Base-by-base conservation (phyloP, 208 protist species). In the Strigomonas galati region DNA sequence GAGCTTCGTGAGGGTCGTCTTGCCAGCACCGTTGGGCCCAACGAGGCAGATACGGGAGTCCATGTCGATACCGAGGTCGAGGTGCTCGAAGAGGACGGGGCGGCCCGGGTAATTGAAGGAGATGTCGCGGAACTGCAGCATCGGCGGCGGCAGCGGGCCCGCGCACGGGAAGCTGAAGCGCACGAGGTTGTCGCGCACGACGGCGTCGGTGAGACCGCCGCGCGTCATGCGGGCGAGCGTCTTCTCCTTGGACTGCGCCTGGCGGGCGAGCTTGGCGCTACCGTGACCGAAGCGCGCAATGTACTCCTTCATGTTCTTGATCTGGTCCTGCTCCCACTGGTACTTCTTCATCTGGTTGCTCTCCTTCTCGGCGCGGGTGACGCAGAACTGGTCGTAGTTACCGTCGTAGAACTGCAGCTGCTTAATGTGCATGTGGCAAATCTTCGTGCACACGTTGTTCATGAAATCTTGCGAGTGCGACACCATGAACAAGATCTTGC, bases 381-480 rank as follows among this genome's bases (percentile, higher is more conserved):
- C 96, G 55, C 93, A 90, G 79, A 92, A 99, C 69, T 92, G 79
- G 61, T 98, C 94, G 78, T 98, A 99, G 82, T 99, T 99, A 62
- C 98, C 96, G 68, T 82, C 82, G 75, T 93, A 99, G 74, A 92
- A 91, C 19, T 62, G 69, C 17, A 99, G 87, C 67, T 87, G 74
- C 69, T 94, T 89, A 27, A 83, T 68, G 55, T 80, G 69, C 76
- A 99, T 91, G 60, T 95, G 91, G 55, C 98, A 93, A 58, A 98
- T 98, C 69, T 99, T 96, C 4, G 95, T 98, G 91, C 97, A 99
- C 26, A 99, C 92, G 54, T 84, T 88, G 85, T 99, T 98, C 74
- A 99, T 91, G 73, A 99, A 99, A 74, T 99, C 97, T 76, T 96
- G 92, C 28, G 91, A 97, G 76, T 99, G 97, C 28, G 95, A 98